A percentile compares a stretch with the other conserved stretches of the same genome.
phyloP scores from a whole-genome alignment of 139 green algal species.

The Nannochloris sp. region DNA sequence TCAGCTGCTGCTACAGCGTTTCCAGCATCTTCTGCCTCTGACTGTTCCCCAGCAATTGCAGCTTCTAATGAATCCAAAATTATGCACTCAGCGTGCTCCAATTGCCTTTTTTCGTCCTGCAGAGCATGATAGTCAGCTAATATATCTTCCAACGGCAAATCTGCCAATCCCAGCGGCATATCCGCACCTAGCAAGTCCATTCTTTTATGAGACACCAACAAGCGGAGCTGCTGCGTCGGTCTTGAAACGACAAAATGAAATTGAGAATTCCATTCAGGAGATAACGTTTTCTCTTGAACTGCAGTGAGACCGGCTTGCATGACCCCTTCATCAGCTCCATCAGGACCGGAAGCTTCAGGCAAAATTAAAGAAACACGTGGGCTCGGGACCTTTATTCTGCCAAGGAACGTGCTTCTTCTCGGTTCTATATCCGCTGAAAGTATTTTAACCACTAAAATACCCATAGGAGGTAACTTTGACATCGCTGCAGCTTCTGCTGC shows the following conservation, averaged over 20 bases:
- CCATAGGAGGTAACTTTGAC: conserved; percentile 14
- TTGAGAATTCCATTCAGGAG: conserved; percentile 10
- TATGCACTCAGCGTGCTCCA: no score
- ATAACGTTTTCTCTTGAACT: conserved; percentile 10
- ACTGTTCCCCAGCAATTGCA: no score
- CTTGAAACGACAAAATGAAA: conserved; percentile 18
- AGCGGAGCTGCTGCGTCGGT: conserved; percentile 7
- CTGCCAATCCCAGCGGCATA: conserved; percentile 19
- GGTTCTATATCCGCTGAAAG: conserved; percentile 16
- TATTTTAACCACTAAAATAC: conserved; percentile 22
- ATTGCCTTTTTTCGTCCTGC: not conserved
- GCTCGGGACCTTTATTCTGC: conserved; percentile 16
- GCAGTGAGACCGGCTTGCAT: conserved; percentile 14
- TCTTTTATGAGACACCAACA: conserved; percentile 28
- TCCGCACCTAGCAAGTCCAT: conserved; percentile 17
- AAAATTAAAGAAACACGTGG: conserved; percentile 17
- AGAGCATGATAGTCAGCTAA: not conserved
- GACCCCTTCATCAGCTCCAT: conserved; percentile 1
- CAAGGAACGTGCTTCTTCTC: conserved; percentile 22
- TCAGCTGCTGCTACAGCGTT: no score
- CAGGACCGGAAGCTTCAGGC: not conserved
- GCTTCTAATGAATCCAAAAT: no score
- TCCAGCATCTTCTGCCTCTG: no score
- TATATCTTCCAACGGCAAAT: not conserved
- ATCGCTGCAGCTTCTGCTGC: not conserved